A percentile compares a stretch with the other conserved stretches of the same genome.
phyloP scores from a whole-genome alignment of 768 basidiomycete species.

The Amanita rubescens region DNA sequence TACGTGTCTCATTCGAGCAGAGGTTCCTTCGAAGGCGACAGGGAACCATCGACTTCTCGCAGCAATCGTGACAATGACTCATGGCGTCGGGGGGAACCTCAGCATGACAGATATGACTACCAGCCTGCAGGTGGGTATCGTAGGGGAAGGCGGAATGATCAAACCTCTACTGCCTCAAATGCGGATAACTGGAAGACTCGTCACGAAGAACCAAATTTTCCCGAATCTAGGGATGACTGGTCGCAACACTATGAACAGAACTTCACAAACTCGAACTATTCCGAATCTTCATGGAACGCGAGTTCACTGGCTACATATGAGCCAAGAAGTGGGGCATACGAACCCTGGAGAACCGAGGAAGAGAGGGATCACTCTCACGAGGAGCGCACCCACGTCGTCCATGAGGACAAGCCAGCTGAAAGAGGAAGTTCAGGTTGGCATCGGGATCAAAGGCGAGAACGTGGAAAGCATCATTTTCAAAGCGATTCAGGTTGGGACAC shows the following conservation, averaged over 20 bases:
- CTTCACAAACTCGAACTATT: slow-evolving; percentile 36
- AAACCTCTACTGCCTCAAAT: slow-evolving; percentile 36
- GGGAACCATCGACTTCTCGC: slow-evolving; percentile 48
- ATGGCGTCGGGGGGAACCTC: slow-evolving; percentile 42
- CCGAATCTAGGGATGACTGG: slow-evolving; percentile 41
- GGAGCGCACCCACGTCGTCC: slow-evolving; percentile 29
- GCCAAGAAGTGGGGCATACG: slow-evolving; percentile 30
- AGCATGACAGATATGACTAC: slow-evolving; percentile 37
- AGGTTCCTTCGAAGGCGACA: slow-evolving; percentile 36
- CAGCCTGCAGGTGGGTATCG: slow-evolving; percentile 37
- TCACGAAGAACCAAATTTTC: slow-evolving; percentile 31
- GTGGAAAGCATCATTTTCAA: slow-evolving; percentile 28
- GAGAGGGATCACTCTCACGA: slow-evolving; percentile 17
- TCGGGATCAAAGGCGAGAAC: slow-evolving; percentile 34
- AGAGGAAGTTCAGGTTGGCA: slow-evolving; percentile 28
- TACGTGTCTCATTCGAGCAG: slow-evolving; percentile 36
- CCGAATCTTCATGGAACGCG: slow-evolving; percentile 38
- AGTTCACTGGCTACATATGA: slow-evolving; percentile 31
- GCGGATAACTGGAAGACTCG: slow-evolving; percentile 39
- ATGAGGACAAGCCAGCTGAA: slow-evolving; percentile 22
- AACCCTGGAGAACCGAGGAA: slow-evolving; percentile 38
- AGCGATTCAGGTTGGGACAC: slow-evolving; percentile 50
- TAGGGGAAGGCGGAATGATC: slow-evolving; percentile 42
- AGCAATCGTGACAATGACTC: slow-evolving; percentile 40
- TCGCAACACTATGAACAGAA: slow-evolving; percentile 39